Evolutionary conservation across 176 grass and related monocot genomes (phyloP).

Genomic region (Aegilops sharonensis): DNA sequence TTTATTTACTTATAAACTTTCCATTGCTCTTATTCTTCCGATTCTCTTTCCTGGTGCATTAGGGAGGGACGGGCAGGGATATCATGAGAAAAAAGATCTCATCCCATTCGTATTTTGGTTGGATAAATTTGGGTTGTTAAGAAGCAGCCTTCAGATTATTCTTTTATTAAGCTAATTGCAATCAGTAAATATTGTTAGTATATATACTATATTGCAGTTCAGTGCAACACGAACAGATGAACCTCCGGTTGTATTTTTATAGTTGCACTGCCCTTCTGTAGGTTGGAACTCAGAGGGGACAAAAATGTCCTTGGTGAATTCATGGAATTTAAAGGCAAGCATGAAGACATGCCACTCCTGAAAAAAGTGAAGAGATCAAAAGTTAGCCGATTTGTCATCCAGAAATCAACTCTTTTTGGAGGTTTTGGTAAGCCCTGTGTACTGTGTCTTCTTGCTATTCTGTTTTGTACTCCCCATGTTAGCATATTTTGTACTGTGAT

Average conservation of each 20-base stretch:
- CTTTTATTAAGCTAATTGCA: background rate
- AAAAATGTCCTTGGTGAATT: constrained; percentile 91
- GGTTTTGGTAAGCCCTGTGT: constrained; percentile 46
- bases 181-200: constrained; percentile 7
- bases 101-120: background rate
- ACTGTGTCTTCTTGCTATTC: background rate
- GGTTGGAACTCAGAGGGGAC: constrained; percentile 72
- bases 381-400: constrained; percentile 67
- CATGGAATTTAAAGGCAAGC: constrained; percentile 84
- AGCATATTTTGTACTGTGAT: background rate
- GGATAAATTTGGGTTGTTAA: background rate
- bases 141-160: background rate
- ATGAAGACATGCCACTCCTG: constrained; percentile 71
- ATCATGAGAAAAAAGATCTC: background rate
- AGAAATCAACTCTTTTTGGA: constrained; percentile 85
- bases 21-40: background rate
- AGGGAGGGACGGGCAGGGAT: background rate
- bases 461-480: background rate
- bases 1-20: background rate
- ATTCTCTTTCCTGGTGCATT: background rate
- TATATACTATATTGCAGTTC: background rate
- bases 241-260: background rate
- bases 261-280: constrained; percentile 37
- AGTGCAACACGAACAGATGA: background rate
- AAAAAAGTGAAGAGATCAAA: constrained; percentile 93